These are phyloP conservation scores for Coccomyxa sp. DNA, from an alignment of 139 green algal genomes.

Conservation along the genomic window DNA sequence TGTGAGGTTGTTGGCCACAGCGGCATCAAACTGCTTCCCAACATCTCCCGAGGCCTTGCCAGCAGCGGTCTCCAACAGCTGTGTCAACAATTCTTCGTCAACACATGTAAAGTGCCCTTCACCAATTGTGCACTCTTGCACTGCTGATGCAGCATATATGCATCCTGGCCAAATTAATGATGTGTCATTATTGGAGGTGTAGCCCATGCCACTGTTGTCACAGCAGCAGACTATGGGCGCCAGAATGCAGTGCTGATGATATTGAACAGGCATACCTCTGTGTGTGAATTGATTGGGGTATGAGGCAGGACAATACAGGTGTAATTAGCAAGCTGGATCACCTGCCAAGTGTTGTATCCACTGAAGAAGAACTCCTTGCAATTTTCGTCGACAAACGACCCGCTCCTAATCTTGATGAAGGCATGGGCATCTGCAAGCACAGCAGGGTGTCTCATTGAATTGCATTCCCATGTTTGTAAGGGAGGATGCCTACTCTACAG, in stretches of 20 bases:
- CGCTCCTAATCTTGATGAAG: not conserved
- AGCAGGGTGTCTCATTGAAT: no score
- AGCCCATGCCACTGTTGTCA: not conserved
- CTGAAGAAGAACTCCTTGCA: constrained; percentile 1
- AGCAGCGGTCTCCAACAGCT: constrained; percentile 5
- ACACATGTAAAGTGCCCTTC: not conserved
- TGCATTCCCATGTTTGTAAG: no score
- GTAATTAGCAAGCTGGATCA: not conserved
- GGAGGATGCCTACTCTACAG: no score
- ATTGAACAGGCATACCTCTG: no score
- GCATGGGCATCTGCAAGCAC: not conserved
- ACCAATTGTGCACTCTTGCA: no score
- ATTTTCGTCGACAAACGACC: not conserved
- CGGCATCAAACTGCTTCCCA: not conserved
- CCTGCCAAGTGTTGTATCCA: constrained; percentile 11
- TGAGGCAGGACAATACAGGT: no score
- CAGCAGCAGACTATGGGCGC: no score
- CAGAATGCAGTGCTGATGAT: no score
- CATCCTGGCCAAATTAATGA: not conserved
- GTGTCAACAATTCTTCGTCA: not conserved
- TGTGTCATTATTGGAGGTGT: not conserved
- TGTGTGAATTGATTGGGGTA: no score
- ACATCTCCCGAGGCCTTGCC: not conserved
- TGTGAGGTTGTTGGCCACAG: constrained; percentile 23
- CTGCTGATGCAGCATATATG: not conserved